Evolutionary conservation across 495 filamentous ascomycete species (phyloP), one percentile per base, ranked within the genome.

Genomic region (Aspergillus olivimuriae): DNA sequence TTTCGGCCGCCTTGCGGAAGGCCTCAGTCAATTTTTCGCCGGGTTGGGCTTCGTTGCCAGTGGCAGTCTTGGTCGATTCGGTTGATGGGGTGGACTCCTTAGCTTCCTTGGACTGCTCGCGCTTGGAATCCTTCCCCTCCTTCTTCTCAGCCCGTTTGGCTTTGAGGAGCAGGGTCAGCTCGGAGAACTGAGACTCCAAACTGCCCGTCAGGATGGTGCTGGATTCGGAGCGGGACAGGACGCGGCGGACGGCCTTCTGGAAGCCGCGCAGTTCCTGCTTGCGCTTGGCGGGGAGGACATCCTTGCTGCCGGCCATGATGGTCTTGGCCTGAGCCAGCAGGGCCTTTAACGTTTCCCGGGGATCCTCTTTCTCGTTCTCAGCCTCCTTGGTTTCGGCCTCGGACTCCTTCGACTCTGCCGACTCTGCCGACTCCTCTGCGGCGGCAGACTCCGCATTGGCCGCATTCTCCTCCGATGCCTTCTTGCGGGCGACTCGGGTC

Each of bases 221-320:
- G 21, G 61, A 58, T 22, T 61, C 60, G 20, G 72, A 68, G 32
- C 70, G 71, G 18, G 71, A 72, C 44, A 84, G 62, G 14, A 79
- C 73, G 20, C 66, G 68, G 32, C 64, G 62, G 23, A 84, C 64
- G n/a, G 64, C 63, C 49, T 63, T 70, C 37, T 73, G 66, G 65
- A 83, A 80, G 1, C 67, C 73, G 33, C 81, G 75, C 15, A 82
- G 63, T 34, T 79, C 70, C 60, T 81, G 75, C 61, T 83, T 83
- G 47, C 70, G 69, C 56, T 80, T 80, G 34, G 72, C 78, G n/a
- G 71, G 62, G 10, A 80, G 61, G 3, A 68, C 58, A 1, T 69
- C 63, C 52, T 72, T 76, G 42, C 66, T 57, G 37, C 53, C 59
- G 9, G 68, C 58, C 58, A 82, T 72, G 47, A 80, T 65, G 18